Base-by-base conservation (phyloP, 73 alveolate species). In the Uronychia setigera region DNA sequence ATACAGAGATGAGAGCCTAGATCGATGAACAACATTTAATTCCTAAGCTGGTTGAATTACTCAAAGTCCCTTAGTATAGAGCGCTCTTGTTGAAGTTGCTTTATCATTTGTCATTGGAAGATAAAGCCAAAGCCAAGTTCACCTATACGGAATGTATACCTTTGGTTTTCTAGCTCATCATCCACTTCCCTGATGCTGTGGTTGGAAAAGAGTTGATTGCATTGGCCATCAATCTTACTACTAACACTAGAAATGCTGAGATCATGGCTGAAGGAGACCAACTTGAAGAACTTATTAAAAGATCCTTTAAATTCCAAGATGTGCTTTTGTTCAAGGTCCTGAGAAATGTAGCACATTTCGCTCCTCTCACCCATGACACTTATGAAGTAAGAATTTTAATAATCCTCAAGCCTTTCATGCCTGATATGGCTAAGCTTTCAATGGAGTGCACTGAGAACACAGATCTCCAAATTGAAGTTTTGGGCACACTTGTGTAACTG, bases 121-220 rank as follows among this genome's bases (percentile, higher is more conserved):
- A 97, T 92, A 97, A 97, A 86, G 89, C 97, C 74, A 92, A 97
- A 85, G 96, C 98, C 57, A 96, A 98, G 46, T 98, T 98, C 87
- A 96, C 98, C 59, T 96, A 97, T 83, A 98, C 99, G 35, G 99
- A 97, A 88, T 96, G 99, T 80, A 88, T 98, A 81, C 97, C 97
- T 77, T 85, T 98, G 11, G 88, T 98, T 78, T 96, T 85, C 90
- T 93, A 97, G 92, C 89, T 98, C 88, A 95, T 98, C 60, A 94
- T 95, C 59, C 98, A 98, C 86, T 97, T 96, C 91, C 99, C 99
- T 26, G 99, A 98, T 77, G 95, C 97, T 34, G 87, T 94, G 77
- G 97, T 98, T 0, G 99, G 99, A 0, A 89, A 95, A 78, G 99
- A 98, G 87, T 82, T 98, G 30, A 95, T 98, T 1, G 99, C 98